Evolutionary conservation across 2,329 filamentous ascomycete species (phyloP), one percentile per base, ranked within the genome.

Genomic region (Cyphellophora europaea): DNA sequence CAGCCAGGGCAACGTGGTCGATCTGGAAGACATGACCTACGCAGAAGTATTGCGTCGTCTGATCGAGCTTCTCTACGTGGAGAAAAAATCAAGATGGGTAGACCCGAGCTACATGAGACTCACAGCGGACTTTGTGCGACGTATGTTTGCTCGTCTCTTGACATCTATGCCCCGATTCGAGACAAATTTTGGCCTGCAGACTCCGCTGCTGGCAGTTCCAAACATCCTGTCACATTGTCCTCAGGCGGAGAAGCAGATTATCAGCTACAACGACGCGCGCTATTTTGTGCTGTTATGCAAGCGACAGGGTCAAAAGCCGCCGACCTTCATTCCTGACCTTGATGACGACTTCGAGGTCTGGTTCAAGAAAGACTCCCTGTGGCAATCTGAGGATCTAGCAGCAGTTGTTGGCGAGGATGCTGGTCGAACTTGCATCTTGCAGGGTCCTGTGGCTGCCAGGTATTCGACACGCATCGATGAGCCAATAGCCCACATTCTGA

Each of bases 1-100:
- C 48, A 52, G 55, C 33, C 52, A 54, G 5, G 62, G 62, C 21
- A 53, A 62, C 35, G 56, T 56, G 10, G 61, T 63, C 6, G 64
- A 67, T 31, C 50, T 68, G 10, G 59, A 61, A 33, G 61, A 67
- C 28, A 67, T 68, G 65, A 67, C 65, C 1, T 67, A 67, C 30
- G 49, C 49, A 13, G 63, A 67, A 42, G 62, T 68, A 10, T 47
- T 66, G 11, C 53, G 54, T 23, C 62, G 65, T 17, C 57, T 66
- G 53, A 57, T 66, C 4, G 58, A 66, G 21, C 54, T 67, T 12
- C 63, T 66, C 61, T 67, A 61, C 30, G 57, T 65, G 37, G 59
- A 59, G 49, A 59, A 63, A 32, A 53, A 64, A 42, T 54, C 52
- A 25, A 56, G 58, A 41, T 68, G 65, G 65, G 60, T 67, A 30